These are phyloP conservation scores for Myriosclerotinia duriaeana DNA, from an alignment of 2,329 filamentous ascomycete genomes.

Conservation along the genomic window DNA sequence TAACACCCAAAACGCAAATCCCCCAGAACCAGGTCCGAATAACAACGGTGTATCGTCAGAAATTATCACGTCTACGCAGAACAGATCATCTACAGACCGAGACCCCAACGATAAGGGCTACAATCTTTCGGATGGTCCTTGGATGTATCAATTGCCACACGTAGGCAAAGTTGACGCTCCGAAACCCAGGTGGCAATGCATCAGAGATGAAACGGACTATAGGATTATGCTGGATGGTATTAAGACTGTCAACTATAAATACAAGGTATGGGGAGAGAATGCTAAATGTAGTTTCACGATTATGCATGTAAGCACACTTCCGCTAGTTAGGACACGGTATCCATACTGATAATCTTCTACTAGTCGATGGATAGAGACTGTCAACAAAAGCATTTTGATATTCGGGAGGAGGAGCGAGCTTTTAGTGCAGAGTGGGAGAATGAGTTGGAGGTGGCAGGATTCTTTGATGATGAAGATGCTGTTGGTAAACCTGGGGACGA, in stretches of 20 bases:
- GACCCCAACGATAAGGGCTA: conserved; percentile 27
- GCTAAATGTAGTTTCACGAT: conserved; percentile 8
- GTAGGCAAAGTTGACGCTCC: neutral
- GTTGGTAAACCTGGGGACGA: conserved; percentile 13
- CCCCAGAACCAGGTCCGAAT: neutral
- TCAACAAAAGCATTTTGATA: neutral
- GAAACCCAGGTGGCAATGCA: neutral
- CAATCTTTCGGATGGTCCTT: conserved; percentile 34
- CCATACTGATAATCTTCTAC: neutral
- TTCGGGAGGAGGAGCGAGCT: neutral
- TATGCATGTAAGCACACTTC: conserved; percentile 19
- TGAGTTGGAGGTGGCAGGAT: conserved; percentile 9
- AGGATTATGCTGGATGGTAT: conserved; percentile 20
- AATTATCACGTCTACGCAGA: neutral
- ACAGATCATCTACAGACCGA: neutral
- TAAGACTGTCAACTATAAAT: neutral
- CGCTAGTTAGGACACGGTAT: too few relatives aligned
- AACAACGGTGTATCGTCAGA: too few relatives aligned
- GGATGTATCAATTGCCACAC: conserved; percentile 31
- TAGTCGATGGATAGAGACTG: conserved; percentile 21
- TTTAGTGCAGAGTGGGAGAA: conserved; percentile 8
- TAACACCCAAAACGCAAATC: neutral
- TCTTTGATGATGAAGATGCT: conserved; percentile 10
- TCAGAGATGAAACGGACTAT: conserved; percentile 18
- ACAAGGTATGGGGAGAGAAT: neutral